Evolutionary conservation across 1,284 basidiomycete species (phyloP).

Genomic region (Sutorius eximius): DNA sequence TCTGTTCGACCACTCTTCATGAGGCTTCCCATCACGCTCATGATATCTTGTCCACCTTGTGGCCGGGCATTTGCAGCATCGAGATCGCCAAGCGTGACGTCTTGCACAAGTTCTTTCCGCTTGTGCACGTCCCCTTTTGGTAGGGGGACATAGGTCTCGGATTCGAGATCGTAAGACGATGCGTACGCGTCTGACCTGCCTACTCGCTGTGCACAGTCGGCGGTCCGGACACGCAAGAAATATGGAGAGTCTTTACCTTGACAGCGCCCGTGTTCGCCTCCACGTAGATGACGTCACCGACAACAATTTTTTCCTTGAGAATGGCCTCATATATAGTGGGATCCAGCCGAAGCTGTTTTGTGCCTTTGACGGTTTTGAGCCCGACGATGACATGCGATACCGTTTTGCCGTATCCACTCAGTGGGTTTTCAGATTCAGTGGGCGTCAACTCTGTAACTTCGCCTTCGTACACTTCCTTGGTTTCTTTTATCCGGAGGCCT

Average conservation of each 20-base stretch:
- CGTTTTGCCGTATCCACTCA: slow-evolving; percentile 97
- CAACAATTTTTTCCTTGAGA: slow-evolving; percentile 94
- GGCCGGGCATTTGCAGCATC: slow-evolving; percentile 97
- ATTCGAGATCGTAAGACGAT: slow-evolving; percentile 97
- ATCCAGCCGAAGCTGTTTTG: slow-evolving; percentile 94
- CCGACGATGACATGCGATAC: slow-evolving; percentile 96
- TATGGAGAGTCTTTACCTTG: slow-evolving; percentile 60
- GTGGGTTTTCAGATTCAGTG: slow-evolving; percentile 91
- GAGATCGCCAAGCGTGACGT: slow-evolving; percentile 94
- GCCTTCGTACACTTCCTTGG: slow-evolving; percentile 98
- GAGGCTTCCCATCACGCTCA: slow-evolving; percentile 98
- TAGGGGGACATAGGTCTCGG: slow-evolving; percentile 96
- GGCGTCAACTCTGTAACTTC: slow-evolving; percentile 98
- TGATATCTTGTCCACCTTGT: slow-evolving; percentile 95
- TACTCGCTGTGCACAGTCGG: slow-evolving; percentile 62
- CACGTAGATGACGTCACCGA: slow-evolving; percentile 97
- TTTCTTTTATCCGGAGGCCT: slow-evolving; percentile 97
- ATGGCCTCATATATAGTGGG: slow-evolving; percentile 97
- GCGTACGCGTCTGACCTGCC: slow-evolving; percentile 98
- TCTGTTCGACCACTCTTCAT: slow-evolving; percentile 95
- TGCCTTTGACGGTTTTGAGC: slow-evolving; percentile 97
- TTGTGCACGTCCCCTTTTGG: slow-evolving; percentile 99
- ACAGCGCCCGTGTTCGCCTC: slow-evolving; percentile 95
- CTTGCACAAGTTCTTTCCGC: slow-evolving; percentile 95
- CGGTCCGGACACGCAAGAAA: not conserved